Percentiles rank a stretch among this genome's conserved stretches.
Evolutionary conservation across 73 alveolate species (phyloP).

Genomic region (Urostyla sp.): DNA sequence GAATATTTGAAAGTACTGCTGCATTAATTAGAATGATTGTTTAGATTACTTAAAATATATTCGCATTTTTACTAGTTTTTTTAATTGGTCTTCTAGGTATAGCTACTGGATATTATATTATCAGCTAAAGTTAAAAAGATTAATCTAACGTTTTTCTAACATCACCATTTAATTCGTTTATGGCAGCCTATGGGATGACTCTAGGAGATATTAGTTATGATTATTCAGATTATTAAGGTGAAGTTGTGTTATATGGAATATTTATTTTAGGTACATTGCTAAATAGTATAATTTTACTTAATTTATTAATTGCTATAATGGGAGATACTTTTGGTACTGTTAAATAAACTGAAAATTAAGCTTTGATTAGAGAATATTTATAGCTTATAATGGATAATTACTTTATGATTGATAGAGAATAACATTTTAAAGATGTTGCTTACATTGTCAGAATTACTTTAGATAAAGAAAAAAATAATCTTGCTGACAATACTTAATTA

Average conservation of each 20-base stretch:
- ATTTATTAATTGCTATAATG: conserved; percentile 58
- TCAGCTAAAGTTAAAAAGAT: not conserved
- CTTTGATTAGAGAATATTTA: not conserved
- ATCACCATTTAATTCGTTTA: not conserved
- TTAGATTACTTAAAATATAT: conserved; percentile 3
- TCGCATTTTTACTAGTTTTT: not conserved
- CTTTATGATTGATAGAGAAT: not conserved
- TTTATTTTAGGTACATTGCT: conserved; percentile 20
- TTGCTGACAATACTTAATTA: no score
- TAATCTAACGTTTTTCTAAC: not conserved
- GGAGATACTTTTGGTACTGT: conserved; percentile 60
- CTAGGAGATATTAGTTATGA: conserved; percentile 53
- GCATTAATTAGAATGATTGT: conserved; percentile 29
- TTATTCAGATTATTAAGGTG: conserved; percentile 15
- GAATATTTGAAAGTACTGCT: conserved; percentile 30
- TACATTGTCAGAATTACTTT: not conserved
- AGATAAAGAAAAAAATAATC: no score
- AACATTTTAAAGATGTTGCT: not conserved
- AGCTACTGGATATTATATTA: conserved; percentile 32
- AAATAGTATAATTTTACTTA: conserved; percentile 18
- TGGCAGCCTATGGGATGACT: conserved; percentile 41
- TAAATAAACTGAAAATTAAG: not conserved
- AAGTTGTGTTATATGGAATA: not conserved
- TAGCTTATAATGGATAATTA: conserved; percentile 6
- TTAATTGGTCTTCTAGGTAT: conserved; percentile 6